Base-by-base conservation (phyloP, 2,329 filamentous ascomycete genomes). In the Talaromyces marneffei region DNA sequence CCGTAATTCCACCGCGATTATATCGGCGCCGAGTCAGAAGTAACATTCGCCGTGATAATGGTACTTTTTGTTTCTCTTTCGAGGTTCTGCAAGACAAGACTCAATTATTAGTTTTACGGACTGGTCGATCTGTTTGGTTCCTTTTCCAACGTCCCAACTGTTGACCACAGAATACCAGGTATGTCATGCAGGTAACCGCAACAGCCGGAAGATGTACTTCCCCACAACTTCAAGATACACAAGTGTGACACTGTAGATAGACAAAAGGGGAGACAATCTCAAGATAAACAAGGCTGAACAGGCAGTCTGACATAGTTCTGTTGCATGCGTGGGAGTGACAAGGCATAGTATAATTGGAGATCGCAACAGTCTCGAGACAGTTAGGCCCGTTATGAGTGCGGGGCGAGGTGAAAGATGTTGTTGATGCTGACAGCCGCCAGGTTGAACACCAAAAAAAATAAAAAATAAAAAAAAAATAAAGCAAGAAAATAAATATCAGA, bases 161-260 rank as follows among this genome's bases (percentile, higher is more conserved):
- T 37, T 55, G 35, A 52, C 48, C 27, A 14, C 27, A 33, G 18
- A 12, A 18, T 39, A 6, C 8, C 20, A 33, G n/a, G 31, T 18
- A 25, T 55, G 52, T 40, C 33, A 40, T 55, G 52, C 52, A 55
- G 35, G 33, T 39, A 54, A 14, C 50, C 33, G 50, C 14, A n/a
- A 27, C 48, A 54, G 18, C 52, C 10, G 52, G 52, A 35, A 7
- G 48, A 55, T 27, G 33, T 27, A 23, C 10, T 52, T 52, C 48
- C 48, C 48, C 48, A 52, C 48, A 52, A 52, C 48, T 35, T 52
- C n/a, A n/a, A 31, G 48, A 52, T 52, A 52, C 48, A 52, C 48
- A 33, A 52, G 18, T 52, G 48, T 14, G 29, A 52, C 48, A 18
- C 29, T 33, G 27, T 23, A 52, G 29, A 31, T 23, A 52, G 27